Evolutionary conservation across 345 rosid species (phyloP).

Genomic region (Melaleuca alternifolia): DNA sequence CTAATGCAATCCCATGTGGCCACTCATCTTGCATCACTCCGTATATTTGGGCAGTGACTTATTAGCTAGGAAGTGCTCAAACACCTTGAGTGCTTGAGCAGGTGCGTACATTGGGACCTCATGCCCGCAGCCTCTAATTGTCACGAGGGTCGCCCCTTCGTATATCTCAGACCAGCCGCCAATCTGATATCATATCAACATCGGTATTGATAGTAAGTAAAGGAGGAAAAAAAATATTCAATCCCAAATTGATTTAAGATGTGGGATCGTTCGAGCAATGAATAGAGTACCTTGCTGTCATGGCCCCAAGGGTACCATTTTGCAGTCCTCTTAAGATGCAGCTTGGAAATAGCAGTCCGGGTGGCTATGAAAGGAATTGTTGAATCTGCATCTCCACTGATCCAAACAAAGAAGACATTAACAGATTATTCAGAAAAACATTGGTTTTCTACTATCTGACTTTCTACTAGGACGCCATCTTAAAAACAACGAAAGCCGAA

Average conservation of each 20-base stretch:
- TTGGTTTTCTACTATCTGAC: background rate
- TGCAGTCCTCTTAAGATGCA: background rate
- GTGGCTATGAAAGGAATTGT: background rate
- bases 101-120: background rate
- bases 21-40: background rate
- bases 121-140: background rate
- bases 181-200: background rate
- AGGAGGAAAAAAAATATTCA: background rate
- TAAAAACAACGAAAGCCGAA: background rate
- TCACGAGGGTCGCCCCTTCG: background rate
- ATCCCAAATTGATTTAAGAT: background rate
- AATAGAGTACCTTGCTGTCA: background rate
- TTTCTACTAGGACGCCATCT: background rate
- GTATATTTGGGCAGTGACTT: background rate
- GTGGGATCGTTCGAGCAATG: background rate
- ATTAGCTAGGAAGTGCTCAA: background rate
- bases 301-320: background rate
- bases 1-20: background rate
- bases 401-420: background rate
- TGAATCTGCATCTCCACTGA: background rate
- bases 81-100: background rate
- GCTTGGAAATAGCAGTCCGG: background rate
- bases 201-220: background rate
- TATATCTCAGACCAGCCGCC: background rate
- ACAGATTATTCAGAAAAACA: background rate